Percentiles rank a stretch among this genome's conserved stretches.
phyloP scores from a whole-genome alignment of 2,329 filamentous ascomycete genomes.

The Aspergillus sp. region DNA sequence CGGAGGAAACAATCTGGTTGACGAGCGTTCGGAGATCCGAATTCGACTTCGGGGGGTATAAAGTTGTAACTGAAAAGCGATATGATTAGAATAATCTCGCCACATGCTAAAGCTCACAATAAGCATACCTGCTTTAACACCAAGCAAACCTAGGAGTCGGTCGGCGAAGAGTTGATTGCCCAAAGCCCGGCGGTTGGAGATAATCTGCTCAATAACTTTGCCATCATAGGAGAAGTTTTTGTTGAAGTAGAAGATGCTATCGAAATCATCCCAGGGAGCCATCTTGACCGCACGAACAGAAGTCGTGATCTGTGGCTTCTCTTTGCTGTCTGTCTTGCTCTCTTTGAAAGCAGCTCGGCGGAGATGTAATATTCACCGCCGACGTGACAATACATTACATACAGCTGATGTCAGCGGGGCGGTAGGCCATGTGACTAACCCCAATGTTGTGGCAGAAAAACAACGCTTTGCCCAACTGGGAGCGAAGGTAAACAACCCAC shows the following conservation, averaged over 20 bases:
- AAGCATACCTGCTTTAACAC: constrained; percentile 61
- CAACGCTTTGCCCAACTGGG: constrained; percentile 28
- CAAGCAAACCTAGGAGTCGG: constrained; percentile 65
- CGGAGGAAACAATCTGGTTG: constrained; percentile 61
- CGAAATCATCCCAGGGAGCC: constrained; percentile 57
- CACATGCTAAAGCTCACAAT: constrained; percentile 3
- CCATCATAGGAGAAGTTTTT: constrained; percentile 60
- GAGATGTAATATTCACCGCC: constrained; percentile 10
- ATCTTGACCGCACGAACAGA: constrained; percentile 18
- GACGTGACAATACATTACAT: constrained; percentile 13
- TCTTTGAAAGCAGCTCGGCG: not conserved
- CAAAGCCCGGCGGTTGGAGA: constrained; percentile 61
- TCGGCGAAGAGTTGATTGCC: constrained; percentile 75
- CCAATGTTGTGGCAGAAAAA: constrained; percentile 28
- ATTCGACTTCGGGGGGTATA: constrained; percentile 71
- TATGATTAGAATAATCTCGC: constrained; percentile 7
- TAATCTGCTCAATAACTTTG: constrained; percentile 58
- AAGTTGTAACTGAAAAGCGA: constrained; percentile 46
- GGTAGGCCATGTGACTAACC: constrained; percentile 13
- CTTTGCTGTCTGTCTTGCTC: not conserved
- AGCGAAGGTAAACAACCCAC: constrained; percentile 35
- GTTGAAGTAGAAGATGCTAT: constrained; percentile 62
- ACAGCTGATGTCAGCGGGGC: constrained; percentile 11
- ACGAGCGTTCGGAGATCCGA: constrained; percentile 65
- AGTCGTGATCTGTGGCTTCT: not conserved